phyloP scores from a whole-genome alignment of 192 early-diverging fungal species.

The Mortierella antarctica region DNA sequence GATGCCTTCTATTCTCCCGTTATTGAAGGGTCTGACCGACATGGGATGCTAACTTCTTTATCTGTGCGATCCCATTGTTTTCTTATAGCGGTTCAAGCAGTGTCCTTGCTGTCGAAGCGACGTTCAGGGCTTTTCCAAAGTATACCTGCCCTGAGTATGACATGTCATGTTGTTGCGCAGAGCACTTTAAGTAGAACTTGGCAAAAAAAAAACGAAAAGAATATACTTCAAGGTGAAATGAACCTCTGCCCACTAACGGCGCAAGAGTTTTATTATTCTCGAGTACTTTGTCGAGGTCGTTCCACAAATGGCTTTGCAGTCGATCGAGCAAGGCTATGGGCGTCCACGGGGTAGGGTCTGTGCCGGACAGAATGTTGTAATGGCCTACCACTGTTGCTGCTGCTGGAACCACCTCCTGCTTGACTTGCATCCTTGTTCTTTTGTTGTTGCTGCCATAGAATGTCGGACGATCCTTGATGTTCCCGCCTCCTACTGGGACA shows the following conservation, averaged over 20 bases:
- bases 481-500: conserved; percentile 13
- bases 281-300: neutral
- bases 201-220: neutral
- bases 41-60: too few species aligned
- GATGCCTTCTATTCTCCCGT: too few species aligned
- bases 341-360: conserved; percentile 11
- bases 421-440: conserved; percentile 6
- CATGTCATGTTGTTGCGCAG: neutral
- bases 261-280: conserved; percentile 1
- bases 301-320: conserved; percentile 14
- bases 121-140: conserved; percentile 51
- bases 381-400: conserved; percentile 1
- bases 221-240: neutral
- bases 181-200: neutral
- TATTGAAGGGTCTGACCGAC: too few species aligned
- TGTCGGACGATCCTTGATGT: conserved; percentile 3
- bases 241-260: neutral
- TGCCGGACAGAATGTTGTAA: conserved; percentile 4
- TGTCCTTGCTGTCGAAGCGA: conserved; percentile 51
- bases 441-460: conserved; percentile 2
- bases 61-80: neutral
- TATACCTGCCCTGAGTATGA: conserved; percentile 31
- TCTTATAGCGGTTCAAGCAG: conserved; percentile 40
- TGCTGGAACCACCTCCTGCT: neutral
- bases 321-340: neutral